These are phyloP conservation scores for Candida arabinofermentans DNA, from an alignment of 805 yeast species.

Conservation along the genomic window DNA sequence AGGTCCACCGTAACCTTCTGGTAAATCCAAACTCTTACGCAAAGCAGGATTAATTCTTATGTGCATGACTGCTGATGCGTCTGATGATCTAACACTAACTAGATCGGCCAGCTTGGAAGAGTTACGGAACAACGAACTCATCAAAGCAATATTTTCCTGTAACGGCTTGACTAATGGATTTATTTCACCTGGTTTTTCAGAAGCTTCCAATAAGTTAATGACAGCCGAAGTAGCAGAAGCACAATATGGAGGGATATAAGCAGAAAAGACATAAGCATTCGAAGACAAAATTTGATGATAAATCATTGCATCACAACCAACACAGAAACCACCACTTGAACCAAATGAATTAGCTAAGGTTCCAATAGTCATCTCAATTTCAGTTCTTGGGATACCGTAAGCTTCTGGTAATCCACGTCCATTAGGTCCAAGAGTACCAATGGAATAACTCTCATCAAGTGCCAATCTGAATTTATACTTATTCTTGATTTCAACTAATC, in stretches of 20 bases:
- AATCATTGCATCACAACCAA: conserved; percentile 78
- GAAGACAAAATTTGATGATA: conserved; percentile 91
- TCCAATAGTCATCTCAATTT: conserved; percentile 83
- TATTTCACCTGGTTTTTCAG: conserved; percentile 32
- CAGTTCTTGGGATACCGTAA: conserved; percentile 60
- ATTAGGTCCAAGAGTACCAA: conserved; percentile 79
- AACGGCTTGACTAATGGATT: conserved; percentile 34
- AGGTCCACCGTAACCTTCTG: conserved; percentile 46
- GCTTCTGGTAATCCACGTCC: conserved; percentile 88
- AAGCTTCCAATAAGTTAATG: conserved; percentile 44
- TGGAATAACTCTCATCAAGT: conserved; percentile 81
- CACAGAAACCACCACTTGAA: conserved; percentile 90
- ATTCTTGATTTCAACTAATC: conserved; percentile 68
- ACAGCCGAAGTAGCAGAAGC: conserved; percentile 56
- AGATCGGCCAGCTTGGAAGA: conserved; percentile 34
- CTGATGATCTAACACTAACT: conserved; percentile 51
- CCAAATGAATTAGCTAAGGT: conserved; percentile 79
- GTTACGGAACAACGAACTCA: conserved; percentile 39
- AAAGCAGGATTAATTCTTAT: conserved; percentile 49
- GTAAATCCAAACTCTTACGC: conserved; percentile 43
- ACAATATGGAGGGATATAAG: conserved; percentile 89
- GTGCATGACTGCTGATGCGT: conserved; percentile 66
- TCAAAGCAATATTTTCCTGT: conserved; percentile 35
- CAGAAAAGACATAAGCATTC: conserved; percentile 87
- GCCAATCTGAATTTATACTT: conserved; percentile 82